Base-by-base conservation (phyloP, 108 stramenopile species). In the Thalassiosira profunda region DNA sequence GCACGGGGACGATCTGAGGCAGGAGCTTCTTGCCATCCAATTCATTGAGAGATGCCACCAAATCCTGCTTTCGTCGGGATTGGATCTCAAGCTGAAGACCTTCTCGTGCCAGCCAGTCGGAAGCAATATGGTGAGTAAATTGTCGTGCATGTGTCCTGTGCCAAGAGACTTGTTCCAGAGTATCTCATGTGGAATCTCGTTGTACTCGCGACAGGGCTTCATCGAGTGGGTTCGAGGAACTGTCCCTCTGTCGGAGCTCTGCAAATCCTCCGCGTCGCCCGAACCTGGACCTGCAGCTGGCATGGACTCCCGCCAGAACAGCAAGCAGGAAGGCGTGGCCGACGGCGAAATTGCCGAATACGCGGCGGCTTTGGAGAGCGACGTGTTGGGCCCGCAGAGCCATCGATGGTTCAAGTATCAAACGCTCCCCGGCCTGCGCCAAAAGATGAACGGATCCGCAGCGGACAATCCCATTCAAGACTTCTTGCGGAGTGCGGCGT, bases 191-290 rank as follows among this genome's bases (percentile, higher is more conserved):
- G 25, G 41, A 42, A 43, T n/a, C 1, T 24, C 5, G 18, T 49
- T 1, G 25, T 24, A 0, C 14, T 5, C 46, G 23, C 26, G 18
- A 8, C 78, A 84, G 36, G 94, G 94, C 17, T 95, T 95, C 61
- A 84, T 95, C 34, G 94, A 95, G 76, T 92, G 94, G 94, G 79
- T 95, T 11, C 67, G 79, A 36, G 94, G 94, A 10, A 86, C 89
- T 43, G 77, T 92, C 11, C 89, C 91, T 6, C 69, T 95, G 1
- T 86, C 84, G n/a, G 89, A 92, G 64, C 85, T 95, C 40, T 95
- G 90, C 44, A 84, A 88, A 43, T 63, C 84, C 2, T 63, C 75
- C 58, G 72, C 52, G 0, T 67, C 62, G 33, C 59, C 68, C 3
- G 28, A 46, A 6, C 53, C 76, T 31, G 85, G 74, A 37, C 85